phyloP scores from a whole-genome alignment of 2,329 filamentous ascomycete genomes.

The Phialophora macrospora region DNA sequence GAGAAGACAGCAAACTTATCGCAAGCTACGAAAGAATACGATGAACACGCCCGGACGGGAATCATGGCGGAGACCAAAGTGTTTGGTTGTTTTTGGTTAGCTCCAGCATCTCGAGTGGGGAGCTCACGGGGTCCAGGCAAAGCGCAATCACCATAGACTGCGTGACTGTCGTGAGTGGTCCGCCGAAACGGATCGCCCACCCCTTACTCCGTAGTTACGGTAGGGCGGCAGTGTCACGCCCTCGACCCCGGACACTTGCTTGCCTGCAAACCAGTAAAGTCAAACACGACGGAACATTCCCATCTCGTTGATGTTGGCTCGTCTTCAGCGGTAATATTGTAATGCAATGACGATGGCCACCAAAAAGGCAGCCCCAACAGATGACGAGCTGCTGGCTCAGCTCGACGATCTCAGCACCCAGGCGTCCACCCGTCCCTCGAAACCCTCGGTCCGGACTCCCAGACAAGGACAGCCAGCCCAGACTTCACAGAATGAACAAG shows the following conservation, averaged over 20 bases:
- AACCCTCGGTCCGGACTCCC: conserved; percentile 38
- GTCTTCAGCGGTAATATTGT: neutral
- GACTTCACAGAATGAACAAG: conserved; percentile 59
- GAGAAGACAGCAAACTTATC: too few species aligned
- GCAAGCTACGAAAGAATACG: too few species aligned
- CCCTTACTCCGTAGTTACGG: neutral
- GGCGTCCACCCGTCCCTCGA: conserved; percentile 42
- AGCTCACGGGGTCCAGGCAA: too few species aligned
- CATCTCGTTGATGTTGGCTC: too few species aligned
- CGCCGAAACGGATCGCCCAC: neutral
- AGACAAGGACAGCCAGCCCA: conserved; percentile 35
- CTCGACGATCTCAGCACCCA: conserved; percentile 55
- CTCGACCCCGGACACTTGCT: neutral
- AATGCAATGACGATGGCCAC: conserved; percentile 39
- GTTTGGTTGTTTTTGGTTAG: too few species aligned
- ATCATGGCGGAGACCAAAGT: too few species aligned
- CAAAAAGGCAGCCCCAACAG: conserved; percentile 46
- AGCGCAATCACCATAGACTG: neutral
- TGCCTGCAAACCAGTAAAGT: neutral
- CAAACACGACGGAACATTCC: neutral
- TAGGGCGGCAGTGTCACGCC: neutral
- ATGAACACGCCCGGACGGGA: too few species aligned
- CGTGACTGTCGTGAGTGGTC: neutral
- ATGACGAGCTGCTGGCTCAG: conserved; percentile 57
- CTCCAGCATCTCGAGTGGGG: too few species aligned